Evolutionary conservation across 1,284 basidiomycete species (phyloP).

Genomic region (Heterobasidion occidentale): DNA sequence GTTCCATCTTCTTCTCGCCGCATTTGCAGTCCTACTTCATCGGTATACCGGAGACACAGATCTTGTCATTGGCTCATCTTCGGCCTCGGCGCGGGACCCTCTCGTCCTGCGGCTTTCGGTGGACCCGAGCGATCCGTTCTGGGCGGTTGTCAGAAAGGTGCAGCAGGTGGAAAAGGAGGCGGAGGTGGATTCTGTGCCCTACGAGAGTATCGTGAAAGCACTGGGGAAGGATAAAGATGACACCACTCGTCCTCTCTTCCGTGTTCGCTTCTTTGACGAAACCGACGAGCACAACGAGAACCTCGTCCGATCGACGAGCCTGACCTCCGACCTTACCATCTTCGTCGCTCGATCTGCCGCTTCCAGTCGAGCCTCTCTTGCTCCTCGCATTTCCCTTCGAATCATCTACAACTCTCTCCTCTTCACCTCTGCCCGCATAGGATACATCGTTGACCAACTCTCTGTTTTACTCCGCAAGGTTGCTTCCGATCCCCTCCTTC

Average conservation of each 20-base stretch:
- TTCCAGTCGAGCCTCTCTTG: conserved; percentile 66
- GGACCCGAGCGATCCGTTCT: conserved; percentile 86
- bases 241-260: conserved; percentile 64
- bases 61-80: conserved; percentile 88
- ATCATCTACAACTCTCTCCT: conserved; percentile 94
- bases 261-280: conserved; percentile 95
- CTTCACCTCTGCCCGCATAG: conserved; percentile 78
- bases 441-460: conserved; percentile 82
- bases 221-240: conserved; percentile 62
- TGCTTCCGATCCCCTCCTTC: conserved; percentile 49
- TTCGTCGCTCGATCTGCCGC: conserved; percentile 64
- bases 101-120: conserved; percentile 82
- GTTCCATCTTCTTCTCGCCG: conserved; percentile 87
- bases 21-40: conserved; percentile 88
- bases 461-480: conserved; percentile 75
- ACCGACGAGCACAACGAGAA: conserved; percentile 69
- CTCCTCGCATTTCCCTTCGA: conserved; percentile 76
- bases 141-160: conserved; percentile 83
- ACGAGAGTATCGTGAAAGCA: conserved; percentile 74
- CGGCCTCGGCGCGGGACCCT: conserved; percentile 71
- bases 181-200: conserved; percentile 77
- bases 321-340: conserved; percentile 90
- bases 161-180: conserved; percentile 85
- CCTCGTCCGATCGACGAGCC: conserved; percentile 72
- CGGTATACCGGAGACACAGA: conserved; percentile 96